These are phyloP conservation scores for Phycomyces nitens DNA, from an alignment of 192 early-diverging fungal genomes.

Conservation along the genomic window DNA sequence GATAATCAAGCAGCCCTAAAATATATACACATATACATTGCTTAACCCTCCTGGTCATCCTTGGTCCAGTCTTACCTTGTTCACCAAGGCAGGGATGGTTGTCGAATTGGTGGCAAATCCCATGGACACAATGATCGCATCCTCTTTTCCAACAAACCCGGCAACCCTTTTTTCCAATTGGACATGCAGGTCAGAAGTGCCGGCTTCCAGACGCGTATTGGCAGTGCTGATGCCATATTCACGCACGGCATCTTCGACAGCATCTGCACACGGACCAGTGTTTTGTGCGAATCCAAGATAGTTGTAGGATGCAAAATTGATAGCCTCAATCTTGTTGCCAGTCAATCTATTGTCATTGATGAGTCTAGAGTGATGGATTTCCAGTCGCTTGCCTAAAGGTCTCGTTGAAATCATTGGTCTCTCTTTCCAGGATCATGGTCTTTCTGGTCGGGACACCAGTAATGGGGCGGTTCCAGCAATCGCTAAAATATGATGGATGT, in stretches of 20 bases:
- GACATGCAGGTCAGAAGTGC: slow-evolving; percentile 55
- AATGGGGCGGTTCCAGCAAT: slow-evolving; percentile 88
- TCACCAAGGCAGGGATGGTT: slow-evolving; percentile 80
- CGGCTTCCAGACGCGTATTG: slow-evolving; percentile 63
- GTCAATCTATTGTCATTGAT: slow-evolving; percentile 44
- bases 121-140: slow-evolving; percentile 79
- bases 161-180: slow-evolving; percentile 77
- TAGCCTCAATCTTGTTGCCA: slow-evolving; percentile 62
- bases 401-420: slow-evolving; percentile 70
- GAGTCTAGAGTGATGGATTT: not conserved
- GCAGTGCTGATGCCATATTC: slow-evolving; percentile 60
- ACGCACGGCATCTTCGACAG: slow-evolving; percentile 64
- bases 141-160: slow-evolving; percentile 80
- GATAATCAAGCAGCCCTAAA: slow-evolving; percentile 76
- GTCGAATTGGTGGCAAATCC: slow-evolving; percentile 91
- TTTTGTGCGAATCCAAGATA: slow-evolving; percentile 90
- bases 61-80: slow-evolving; percentile 31
- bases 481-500: slow-evolving; percentile 38
- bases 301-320: slow-evolving; percentile 91
- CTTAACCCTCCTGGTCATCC: too few species aligned
- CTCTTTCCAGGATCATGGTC: slow-evolving; percentile 71
- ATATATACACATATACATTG: too few species aligned
- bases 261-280: slow-evolving; percentile 83
- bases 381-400: slow-evolving; percentile 51
- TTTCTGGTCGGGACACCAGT: slow-evolving; percentile 84